These are phyloP conservation scores for Ustilago bromivora DNA, from an alignment of 1,284 basidiomycete genomes.

Conservation along the genomic window DNA sequence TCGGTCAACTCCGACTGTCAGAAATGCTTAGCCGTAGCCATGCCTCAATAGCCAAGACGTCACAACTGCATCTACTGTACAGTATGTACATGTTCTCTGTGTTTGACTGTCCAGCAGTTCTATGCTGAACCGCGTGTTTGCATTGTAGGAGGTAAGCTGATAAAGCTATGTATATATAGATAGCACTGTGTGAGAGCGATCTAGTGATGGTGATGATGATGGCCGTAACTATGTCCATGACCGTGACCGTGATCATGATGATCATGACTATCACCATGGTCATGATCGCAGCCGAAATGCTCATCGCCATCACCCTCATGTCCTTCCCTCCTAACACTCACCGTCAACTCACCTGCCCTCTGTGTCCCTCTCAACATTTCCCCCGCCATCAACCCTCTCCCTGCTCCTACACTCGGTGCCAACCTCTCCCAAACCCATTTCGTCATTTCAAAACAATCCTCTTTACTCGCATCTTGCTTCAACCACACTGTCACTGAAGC, in stretches of 20 bases:
- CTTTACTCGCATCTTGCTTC: constrained; percentile 47
- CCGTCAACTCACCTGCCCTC: constrained; percentile 63
- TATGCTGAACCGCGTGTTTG: background rate
- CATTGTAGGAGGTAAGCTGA: background rate
- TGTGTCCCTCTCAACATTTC: constrained; percentile 59
- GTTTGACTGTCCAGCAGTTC: too few relatives aligned
- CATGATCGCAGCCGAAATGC: constrained; percentile 22
- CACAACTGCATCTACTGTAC: background rate
- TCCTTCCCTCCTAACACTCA: constrained; percentile 60
- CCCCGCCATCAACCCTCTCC: constrained; percentile 54
- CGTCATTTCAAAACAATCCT: constrained; percentile 62
- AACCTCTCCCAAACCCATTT: constrained; percentile 63
- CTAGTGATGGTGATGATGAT: constrained; percentile 24
- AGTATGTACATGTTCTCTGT: too few relatives aligned
- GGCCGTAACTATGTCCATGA: constrained; percentile 29
- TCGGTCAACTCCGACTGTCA: constrained; percentile 27
- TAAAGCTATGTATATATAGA: background rate
- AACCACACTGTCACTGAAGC: constrained; percentile 59
- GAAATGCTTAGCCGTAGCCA: constrained; percentile 31
- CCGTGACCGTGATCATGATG: constrained; percentile 10
- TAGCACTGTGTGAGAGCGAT: background rate
- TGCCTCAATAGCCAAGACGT: background rate
- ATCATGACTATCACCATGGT: constrained; percentile 29
- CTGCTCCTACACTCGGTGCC: constrained; percentile 60
- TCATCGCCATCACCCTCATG: constrained; percentile 44